These are phyloP conservation scores for Perkinsus olseni DNA, from an alignment of 169 alveolate genomes.

Conservation along the genomic window DNA sequence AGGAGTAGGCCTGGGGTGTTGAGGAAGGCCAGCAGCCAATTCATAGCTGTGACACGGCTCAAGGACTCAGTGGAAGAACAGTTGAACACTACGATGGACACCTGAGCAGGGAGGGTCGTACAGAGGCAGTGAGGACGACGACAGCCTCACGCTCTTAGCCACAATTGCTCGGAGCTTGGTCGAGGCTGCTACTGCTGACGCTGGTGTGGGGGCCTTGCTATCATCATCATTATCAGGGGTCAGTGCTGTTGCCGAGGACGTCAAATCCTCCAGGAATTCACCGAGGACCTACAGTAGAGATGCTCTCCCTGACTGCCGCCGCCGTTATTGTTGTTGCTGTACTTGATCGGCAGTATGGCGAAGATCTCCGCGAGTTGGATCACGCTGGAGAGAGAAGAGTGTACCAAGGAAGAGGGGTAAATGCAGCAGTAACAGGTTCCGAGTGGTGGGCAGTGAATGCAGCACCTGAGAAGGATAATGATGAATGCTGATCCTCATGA, in stretches of 20 bases:
- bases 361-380: slow-evolving; percentile 18
- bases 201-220: not conserved
- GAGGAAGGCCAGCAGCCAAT: slow-evolving; percentile 28
- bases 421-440: slow-evolving; percentile 20
- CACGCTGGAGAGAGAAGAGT: slow-evolving; percentile 19
- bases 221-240: not conserved
- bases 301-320: too few relatives aligned
- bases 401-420: slow-evolving; percentile 32
- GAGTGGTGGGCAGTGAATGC: not conserved
- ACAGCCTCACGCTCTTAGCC: not conserved
- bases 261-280: not conserved
- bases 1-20: slow-evolving; percentile 14
- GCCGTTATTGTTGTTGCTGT: not conserved
- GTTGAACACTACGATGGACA: slow-evolving; percentile 18
- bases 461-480: not conserved
- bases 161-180: not conserved
- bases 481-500: not conserved
- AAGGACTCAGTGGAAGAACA: slow-evolving; percentile 15
- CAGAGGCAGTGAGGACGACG: not conserved
- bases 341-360: slow-evolving; percentile 37
- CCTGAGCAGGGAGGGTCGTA: not conserved
- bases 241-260: not conserved
- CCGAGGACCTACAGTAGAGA: not conserved
- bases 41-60: slow-evolving; percentile 28
- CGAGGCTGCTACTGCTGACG: not conserved